These are phyloP conservation scores for Tricholoma matsutake DNA, from an alignment of 768 basidiomycete genomes.

Conservation along the genomic window DNA sequence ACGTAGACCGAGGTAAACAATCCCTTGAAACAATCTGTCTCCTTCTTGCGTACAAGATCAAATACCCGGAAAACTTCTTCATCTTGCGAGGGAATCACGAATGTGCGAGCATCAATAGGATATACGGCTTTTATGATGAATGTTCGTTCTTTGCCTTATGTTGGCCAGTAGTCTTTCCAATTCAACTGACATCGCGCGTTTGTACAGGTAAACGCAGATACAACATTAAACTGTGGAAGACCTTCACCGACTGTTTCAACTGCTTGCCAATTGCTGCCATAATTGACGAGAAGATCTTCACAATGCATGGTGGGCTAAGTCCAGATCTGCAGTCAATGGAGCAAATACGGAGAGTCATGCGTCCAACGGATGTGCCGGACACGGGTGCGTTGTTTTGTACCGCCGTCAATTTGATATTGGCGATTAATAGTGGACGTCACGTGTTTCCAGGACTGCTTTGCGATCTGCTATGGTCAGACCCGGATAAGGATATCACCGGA, in stretches of 20 bases:
- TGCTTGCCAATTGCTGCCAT: conserved; percentile 98
- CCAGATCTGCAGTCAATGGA: conserved; percentile 99
- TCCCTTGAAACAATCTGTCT: conserved; percentile 99
- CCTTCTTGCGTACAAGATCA: conserved; percentile 99
- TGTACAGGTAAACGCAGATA: conserved; percentile 93
- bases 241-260: conserved; percentile 99
- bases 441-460: conserved; percentile 73
- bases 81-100: conserved; percentile 99
- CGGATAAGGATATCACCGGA: conserved; percentile 98
- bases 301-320: conserved; percentile 97
- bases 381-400: conserved; percentile 59
- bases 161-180: conserved; percentile 6
- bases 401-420: background rate
- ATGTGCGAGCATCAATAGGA: conserved; percentile 98
- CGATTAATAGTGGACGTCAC: background rate
- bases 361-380: conserved; percentile 98
- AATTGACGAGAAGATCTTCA: conserved; percentile 99
- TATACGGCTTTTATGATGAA: conserved; percentile 99
- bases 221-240: conserved; percentile 99
- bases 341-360: conserved; percentile 98
- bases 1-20: conserved; percentile 99
- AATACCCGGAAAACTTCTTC: conserved; percentile 99
- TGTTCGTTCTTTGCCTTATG: conserved; percentile 53
- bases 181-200: conserved; percentile 10
- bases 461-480: conserved; percentile 98